These are phyloP conservation scores for Aspergillus baeticus DNA, from an alignment of 495 filamentous ascomycete species.

Conservation along the genomic window DNA sequence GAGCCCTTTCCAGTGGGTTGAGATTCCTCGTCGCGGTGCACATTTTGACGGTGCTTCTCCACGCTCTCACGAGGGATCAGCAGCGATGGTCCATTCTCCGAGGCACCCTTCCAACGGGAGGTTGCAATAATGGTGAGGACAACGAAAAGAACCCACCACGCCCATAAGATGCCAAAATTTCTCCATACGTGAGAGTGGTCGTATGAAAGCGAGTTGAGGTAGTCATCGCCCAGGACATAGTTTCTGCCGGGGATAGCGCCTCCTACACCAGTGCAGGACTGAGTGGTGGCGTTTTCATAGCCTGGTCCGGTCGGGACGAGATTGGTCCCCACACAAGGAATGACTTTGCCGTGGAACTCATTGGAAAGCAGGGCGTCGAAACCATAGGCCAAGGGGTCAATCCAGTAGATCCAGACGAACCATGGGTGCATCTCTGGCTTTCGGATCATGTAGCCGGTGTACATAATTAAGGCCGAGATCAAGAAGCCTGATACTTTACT, in stretches of 20 bases:
- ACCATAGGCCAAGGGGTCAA: slow-evolving; percentile 66
- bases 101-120: slow-evolving; percentile 31
- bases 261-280: slow-evolving; percentile 55
- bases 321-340: slow-evolving; percentile 44
- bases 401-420: slow-evolving; percentile 66
- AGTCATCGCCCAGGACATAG: slow-evolving; percentile 44
- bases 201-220: slow-evolving; percentile 51
- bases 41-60: slow-evolving; percentile 14
- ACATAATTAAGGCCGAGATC: slow-evolving; percentile 54
- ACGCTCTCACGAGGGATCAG: slow-evolving; percentile 43
- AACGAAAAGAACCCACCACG: slow-evolving; percentile 43
- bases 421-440: slow-evolving; percentile 62
- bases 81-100: slow-evolving; percentile 31
- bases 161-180: slow-evolving; percentile 48
- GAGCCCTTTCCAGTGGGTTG: slow-evolving; percentile 24
- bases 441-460: slow-evolving; percentile 55
- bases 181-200: slow-evolving; percentile 44
- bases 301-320: slow-evolving; percentile 41
- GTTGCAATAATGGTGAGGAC: slow-evolving; percentile 38
- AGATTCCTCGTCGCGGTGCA: slow-evolving; percentile 31
- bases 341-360: slow-evolving; percentile 53
- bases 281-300: slow-evolving; percentile 28
- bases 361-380: slow-evolving; percentile 63
- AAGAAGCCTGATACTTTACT: slow-evolving; percentile 52
- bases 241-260: slow-evolving; percentile 45